Percentiles rank a stretch among this genome's conserved stretches.
Evolutionary conservation across 2,329 filamentous ascomycete genomes (phyloP).

Genomic region (Colletotrichum gloeosporioides): DNA sequence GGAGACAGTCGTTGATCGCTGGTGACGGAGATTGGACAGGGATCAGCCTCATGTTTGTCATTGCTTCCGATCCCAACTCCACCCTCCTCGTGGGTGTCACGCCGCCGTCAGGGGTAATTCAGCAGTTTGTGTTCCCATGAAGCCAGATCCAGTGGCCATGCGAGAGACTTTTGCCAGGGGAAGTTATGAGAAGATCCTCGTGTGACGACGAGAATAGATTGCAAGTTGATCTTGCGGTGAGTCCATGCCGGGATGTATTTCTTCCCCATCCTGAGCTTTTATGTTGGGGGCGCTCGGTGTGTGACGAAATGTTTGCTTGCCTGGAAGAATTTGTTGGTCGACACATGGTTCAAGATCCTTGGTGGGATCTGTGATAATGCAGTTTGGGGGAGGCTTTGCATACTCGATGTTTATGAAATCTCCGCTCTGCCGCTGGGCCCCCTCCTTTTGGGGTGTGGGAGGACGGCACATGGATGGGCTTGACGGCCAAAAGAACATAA

Average conservation of each 20-base stretch:
- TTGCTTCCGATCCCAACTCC: neutral
- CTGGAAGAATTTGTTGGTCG: neutral
- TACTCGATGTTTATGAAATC: neutral
- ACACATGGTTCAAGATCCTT: neutral
- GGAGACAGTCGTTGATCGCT: neutral
- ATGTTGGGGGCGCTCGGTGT: neutral
- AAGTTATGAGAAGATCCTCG: neutral
- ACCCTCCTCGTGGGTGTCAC: neutral
- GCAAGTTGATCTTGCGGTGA: neutral
- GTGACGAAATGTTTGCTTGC: neutral
- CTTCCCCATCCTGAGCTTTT: neutral
- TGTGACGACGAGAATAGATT: neutral
- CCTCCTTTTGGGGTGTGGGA: neutral
- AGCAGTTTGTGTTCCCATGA: neutral
- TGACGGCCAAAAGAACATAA: neutral
- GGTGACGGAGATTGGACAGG: neutral
- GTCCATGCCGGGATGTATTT: neutral
- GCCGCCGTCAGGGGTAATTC: neutral
- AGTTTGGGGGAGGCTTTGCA: neutral
- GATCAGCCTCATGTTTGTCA: neutral
- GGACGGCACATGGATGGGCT: neutral
- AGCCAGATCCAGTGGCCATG: neutral
- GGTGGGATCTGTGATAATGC: neutral
- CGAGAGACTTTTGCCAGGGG: neutral
- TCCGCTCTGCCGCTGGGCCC: neutral